Percentiles rank a stretch among this genome's conserved stretches.
Conservation (phyloP, 2,329 filamentous ascomycete genomes). For the Sclerotinia spermophila region DNA sequence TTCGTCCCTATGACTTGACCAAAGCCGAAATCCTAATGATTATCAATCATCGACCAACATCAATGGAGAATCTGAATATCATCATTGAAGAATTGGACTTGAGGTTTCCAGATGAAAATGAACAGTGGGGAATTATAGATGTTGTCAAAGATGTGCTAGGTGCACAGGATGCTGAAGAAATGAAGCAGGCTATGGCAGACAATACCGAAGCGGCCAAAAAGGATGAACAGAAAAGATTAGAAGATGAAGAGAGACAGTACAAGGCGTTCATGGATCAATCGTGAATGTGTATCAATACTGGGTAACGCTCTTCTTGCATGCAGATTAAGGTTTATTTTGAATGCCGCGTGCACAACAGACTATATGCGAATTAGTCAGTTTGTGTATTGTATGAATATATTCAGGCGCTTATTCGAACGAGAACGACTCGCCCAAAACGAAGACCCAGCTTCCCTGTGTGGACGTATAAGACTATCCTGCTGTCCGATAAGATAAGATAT, state of each 20-base stretch:
- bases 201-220: conserved; percentile 5
- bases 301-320: background rate
- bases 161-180: conserved; percentile 31
- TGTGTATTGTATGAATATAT: background rate
- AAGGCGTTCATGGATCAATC: background rate
- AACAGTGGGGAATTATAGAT: conserved; percentile 53
- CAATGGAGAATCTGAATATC: conserved; percentile 55
- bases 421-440: background rate
- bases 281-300: background rate
- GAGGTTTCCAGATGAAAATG: conserved; percentile 55
- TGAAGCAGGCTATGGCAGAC: conserved; percentile 14
- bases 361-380: background rate
- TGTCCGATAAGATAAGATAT: background rate
- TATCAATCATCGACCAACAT: conserved; percentile 60
- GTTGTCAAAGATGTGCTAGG: conserved; percentile 58
- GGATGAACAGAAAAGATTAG: conserved; percentile 2
- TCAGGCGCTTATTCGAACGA: background rate
- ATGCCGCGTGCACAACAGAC: background rate
- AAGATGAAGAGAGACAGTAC: conserved; percentile 4
- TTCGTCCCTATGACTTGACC: conserved; percentile 57
- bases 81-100: conserved; percentile 63
- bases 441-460: background rate
- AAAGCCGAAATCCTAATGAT: conserved; percentile 69
- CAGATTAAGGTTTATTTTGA: background rate
- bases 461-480: background rate